phyloP scores from a whole-genome alignment of 2,329 filamentous ascomycete species.

The Stromatinia cepivora region DNA sequence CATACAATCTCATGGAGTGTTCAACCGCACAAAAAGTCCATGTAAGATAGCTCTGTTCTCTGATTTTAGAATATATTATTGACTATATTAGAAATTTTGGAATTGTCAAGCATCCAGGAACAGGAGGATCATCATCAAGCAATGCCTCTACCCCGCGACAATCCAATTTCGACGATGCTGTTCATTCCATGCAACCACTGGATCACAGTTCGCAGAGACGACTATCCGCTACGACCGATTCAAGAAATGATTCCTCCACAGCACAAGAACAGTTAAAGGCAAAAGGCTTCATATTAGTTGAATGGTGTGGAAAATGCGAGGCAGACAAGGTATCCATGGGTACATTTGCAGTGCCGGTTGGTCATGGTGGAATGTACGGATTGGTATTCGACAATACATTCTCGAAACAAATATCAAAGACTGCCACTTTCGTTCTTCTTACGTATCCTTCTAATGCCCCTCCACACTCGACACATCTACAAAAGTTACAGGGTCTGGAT shows the following conservation, averaged over 20 bases:
- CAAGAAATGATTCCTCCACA: constrained; percentile 58
- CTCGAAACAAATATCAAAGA: constrained; percentile 92
- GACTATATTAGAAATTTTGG: constrained; percentile 73
- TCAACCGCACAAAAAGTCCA: constrained; percentile 95
- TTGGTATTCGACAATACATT: constrained; percentile 99
- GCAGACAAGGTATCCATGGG: constrained; percentile 94
- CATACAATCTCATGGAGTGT: constrained; percentile 97
- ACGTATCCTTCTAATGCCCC: constrained; percentile 85
- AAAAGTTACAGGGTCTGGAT: constrained; percentile 49
- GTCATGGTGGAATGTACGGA: constrained; percentile 89
- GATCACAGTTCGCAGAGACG: constrained; percentile 39
- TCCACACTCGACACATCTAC: constrained; percentile 72
- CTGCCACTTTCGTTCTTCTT: constrained; percentile 88
- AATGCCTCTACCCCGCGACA: constrained; percentile 31
- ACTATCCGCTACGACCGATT: constrained; percentile 52
- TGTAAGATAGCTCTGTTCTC: constrained; percentile 51
- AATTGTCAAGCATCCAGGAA: constrained; percentile 94
- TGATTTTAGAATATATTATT: constrained; percentile 23
- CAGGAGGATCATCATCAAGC: constrained; percentile 42
- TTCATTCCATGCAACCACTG: constrained; percentile 32
- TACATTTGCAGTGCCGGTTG: constrained; percentile 73
- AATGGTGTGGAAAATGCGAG: constrained; percentile 94
- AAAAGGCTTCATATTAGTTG: constrained; percentile 68
- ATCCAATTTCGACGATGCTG: constrained; percentile 32
- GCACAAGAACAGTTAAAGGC: constrained; percentile 63